Base-by-base conservation (phyloP, 2,329 filamentous ascomycete genomes). In the Parastagonospora nodorum region DNA sequence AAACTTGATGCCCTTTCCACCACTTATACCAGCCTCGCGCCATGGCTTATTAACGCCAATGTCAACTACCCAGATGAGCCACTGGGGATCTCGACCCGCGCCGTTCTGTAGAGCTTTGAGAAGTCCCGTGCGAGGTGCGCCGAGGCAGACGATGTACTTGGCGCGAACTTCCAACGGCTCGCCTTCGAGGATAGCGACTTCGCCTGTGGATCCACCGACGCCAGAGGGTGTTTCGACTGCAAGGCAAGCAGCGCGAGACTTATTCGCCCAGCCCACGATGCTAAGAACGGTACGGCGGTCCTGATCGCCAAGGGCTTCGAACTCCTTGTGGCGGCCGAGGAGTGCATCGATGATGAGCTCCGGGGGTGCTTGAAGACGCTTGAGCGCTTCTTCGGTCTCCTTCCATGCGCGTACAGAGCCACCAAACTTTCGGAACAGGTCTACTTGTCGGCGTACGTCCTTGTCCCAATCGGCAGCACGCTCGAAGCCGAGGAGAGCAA, bases 171-270 rank as follows among this genome's bases (percentile, higher is more conserved):
- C 92, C 2, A 97, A 79, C 33, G 86, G 86, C 45, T 88, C 84
- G 2, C 90, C 90, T 67, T 97, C 92, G 1, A 84, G 76, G 27
- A 83, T 74, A 3, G 80, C 78, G 30, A 81, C 72, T 57, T 84
- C 80, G 15, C 82, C 82, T 33, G 86, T 87, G 0, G 86, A 85
- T 2, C 90, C 90, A 57, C 93, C 91, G 42, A 96, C 85, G 5
- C 94, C 94, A 0, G 90, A 93, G 0, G 94, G 94, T 5, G 95
- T 85, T 69, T 96, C 93, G n/a, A 99, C 84, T 0, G 92, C 89
- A 15, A 99, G 77, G 2, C 94, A 88, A 50, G 88, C 86, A 0
- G 91, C 87, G 58, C 92, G 89, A 68, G 88, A 90, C 57, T 92
- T 88, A 69, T 97, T 97, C 2, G 91, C 88, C 92, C 92, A 97